Base-by-base conservation (phyloP, 352 stramenopile species). In the Globisporangium canariense region DNA sequence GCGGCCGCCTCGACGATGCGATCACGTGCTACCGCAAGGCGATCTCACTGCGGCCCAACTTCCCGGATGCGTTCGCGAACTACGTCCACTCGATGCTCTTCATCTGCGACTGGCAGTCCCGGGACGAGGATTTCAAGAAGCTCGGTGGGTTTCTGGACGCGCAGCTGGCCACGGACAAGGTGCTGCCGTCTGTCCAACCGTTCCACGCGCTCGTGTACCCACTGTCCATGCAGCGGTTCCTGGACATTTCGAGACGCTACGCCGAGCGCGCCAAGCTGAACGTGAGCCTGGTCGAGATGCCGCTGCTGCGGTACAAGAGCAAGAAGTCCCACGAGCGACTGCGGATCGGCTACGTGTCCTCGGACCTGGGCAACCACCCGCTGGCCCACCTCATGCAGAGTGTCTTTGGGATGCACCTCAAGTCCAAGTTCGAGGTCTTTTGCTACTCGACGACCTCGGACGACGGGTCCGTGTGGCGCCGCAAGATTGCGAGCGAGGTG, bases 1-100 rank as follows among this genome's bases (percentile, higher is more conserved):
- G 89, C 22, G 92, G 91, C 0, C 83, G 90, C 14, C 67, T 97
- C 5, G 78, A 94, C 43, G 88, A 98, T 58, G 92, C 93, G 34
- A 97, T 98, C 59, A 90, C 80, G 13, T 98, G 89, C 77, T 98
- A 98, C 71, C 82, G 89, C 54, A 97, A 97, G 71, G 93, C 94
- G 20, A 73, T 98, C 53, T 75, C 76, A 43, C 68, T 98, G 51
- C 89, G 91, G 6, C 91, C 90, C 3, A 87, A 97, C 60, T 98
- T 97, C 57, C 86, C 88, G 0, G 93, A 98, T 50, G 92, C 93
- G 34, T 97, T 97, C 58, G 86, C 86, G 32, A 98, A 97, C 71
- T 95, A 97, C 53, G 93, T 97, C 47, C 91, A 98, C 73, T 85
- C 90, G 38, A 90, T 97, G 71, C 70, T 94, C 46, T 91, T 97